Conservation (phyloP, 2,329 filamentous ascomycete species). For the Cadophora sp. region DNA sequence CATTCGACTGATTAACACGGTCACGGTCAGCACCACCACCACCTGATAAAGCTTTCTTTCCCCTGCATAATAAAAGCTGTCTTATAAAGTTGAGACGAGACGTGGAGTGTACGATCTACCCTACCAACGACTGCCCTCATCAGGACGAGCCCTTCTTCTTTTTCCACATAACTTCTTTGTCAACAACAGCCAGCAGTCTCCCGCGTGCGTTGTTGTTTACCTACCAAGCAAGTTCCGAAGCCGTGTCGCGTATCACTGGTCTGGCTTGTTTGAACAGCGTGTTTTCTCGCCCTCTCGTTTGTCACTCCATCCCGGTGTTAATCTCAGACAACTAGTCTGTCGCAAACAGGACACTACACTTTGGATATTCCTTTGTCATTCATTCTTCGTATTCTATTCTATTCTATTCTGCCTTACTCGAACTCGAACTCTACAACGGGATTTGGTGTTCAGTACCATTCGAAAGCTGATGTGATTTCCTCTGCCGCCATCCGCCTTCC, state of each 20-base stretch:
- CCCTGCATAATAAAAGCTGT: constrained; percentile 32
- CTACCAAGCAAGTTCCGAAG: not conserved
- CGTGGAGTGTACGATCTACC: constrained; percentile 33
- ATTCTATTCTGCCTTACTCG: not conserved
- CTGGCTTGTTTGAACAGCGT: constrained; percentile 22
- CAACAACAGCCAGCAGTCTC: not conserved
- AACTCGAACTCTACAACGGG: not conserved
- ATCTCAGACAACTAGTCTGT: constrained; percentile 10
- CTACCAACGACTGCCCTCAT: constrained; percentile 15
- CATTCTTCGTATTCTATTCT: not conserved
- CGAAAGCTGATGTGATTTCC: constrained; percentile 9
- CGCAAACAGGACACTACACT: constrained; percentile 22
- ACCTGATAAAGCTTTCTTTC: constrained; percentile 12
- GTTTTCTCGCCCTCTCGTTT: constrained; percentile 20
- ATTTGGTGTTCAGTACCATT: constrained; percentile 6
- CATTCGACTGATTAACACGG: not conserved
- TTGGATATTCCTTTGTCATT: not conserved
- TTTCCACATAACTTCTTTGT: not conserved
- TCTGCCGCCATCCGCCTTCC: constrained; percentile 1
- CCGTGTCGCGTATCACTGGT: constrained; percentile 27
- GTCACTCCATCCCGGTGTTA: not conserved
- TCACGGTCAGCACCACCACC: not conserved
- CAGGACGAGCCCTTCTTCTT: constrained; percentile 12
- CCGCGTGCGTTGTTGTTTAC: constrained; percentile 30
- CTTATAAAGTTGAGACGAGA: constrained; percentile 41